Evolutionary conservation across 352 stramenopile genomes (phyloP).

Genomic region (Elongisporangium undulatum): DNA sequence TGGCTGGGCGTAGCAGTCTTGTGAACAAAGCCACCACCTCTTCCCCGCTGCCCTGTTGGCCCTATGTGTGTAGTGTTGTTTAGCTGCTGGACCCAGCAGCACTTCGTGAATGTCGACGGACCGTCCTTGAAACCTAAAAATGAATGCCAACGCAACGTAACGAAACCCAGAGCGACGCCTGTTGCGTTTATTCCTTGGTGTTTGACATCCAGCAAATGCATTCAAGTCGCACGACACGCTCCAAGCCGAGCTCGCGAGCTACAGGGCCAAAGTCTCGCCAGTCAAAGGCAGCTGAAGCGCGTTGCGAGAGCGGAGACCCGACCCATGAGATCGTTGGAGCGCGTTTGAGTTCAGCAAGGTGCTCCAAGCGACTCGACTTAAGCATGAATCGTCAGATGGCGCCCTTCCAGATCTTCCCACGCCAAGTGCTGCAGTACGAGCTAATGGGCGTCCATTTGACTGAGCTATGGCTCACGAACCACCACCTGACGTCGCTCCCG

Average conservation of each 20-base stretch:
- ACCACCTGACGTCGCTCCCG: slow-evolving; percentile 32
- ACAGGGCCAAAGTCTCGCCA: neutral
- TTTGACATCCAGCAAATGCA: neutral
- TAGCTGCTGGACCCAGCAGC: neutral
- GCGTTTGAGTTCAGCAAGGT: neutral
- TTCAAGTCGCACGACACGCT: neutral
- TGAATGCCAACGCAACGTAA: neutral
- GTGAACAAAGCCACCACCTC: neutral
- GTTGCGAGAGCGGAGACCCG: neutral
- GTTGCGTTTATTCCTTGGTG: neutral
- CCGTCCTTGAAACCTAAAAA: neutral
- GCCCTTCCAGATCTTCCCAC: slow-evolving; percentile 34
- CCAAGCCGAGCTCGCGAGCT: neutral
- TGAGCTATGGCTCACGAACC: slow-evolving; percentile 70
- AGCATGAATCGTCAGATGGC: slow-evolving; percentile 6
- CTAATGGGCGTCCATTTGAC: slow-evolving; percentile 27
- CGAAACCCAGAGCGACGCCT: neutral
- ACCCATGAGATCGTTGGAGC: neutral
- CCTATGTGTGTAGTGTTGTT: neutral
- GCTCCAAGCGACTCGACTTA: slow-evolving; percentile 30
- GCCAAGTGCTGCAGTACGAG: slow-evolving; percentile 26
- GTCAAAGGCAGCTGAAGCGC: neutral
- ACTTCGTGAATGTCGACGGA: neutral
- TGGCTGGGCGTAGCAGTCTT: slow-evolving; percentile 12
- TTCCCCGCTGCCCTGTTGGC: neutral